Conservation (phyloP, 768 basidiomycete genomes). For the Phylloporus sp. region DNA sequence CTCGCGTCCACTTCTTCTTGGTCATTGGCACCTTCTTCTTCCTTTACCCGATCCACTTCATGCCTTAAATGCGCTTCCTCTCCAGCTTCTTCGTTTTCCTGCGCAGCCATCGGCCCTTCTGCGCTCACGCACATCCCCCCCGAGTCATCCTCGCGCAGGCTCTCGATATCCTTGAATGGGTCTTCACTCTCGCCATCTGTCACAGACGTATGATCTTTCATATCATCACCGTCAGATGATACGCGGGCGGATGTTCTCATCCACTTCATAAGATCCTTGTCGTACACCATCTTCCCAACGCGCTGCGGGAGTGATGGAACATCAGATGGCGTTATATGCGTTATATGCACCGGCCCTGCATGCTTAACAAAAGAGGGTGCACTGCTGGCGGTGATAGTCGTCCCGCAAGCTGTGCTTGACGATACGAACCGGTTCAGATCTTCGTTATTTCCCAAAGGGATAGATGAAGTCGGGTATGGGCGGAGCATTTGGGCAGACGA, state of each 20-base stretch:
- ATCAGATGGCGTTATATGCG: constrained; percentile 76
- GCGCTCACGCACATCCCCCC: constrained; percentile 19
- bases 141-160: constrained; percentile 61
- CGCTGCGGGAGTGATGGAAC: constrained; percentile 68
- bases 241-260: constrained; percentile 52
- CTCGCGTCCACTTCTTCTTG: too few species aligned
- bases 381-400: constrained; percentile 65
- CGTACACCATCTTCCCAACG: constrained; percentile 86
- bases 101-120: constrained; percentile 4
- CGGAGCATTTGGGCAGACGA: constrained; percentile 30
- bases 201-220: constrained; percentile 27
- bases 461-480: constrained; percentile 47
- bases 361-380: constrained; percentile 84
- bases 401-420: constrained; percentile 75
- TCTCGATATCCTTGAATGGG: constrained; percentile 90
- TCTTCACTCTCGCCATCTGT: constrained; percentile 65
- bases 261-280: constrained; percentile 81
- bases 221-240: constrained; percentile 27
- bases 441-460: constrained; percentile 51
- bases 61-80: constrained; percentile 15
- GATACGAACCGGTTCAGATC: constrained; percentile 89
- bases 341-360: constrained; percentile 70
- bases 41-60: constrained; percentile 40
- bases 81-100: constrained; percentile 10
- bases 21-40: too few species aligned